phyloP scores from a whole-genome alignment of 2,329 filamentous ascomycete species.

The Colletotrichum sp. region DNA sequence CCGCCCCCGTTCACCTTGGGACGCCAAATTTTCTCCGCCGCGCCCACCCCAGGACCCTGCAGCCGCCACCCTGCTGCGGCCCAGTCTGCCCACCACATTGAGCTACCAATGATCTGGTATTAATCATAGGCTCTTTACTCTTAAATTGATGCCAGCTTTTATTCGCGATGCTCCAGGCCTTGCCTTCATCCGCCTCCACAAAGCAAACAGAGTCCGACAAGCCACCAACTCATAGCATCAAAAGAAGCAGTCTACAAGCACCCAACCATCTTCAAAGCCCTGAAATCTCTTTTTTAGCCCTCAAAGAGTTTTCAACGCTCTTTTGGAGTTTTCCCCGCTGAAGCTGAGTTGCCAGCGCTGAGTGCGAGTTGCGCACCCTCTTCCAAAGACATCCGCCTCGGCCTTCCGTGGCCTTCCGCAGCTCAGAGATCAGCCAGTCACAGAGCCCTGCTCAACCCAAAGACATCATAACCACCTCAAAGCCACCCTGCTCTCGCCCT shows the following conservation, averaged over 20 bases:
- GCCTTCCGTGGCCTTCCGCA: not conserved
- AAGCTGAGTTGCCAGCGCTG: not conserved
- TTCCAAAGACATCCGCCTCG: not conserved
- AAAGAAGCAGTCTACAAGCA: not conserved
- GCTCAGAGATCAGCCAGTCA: not conserved
- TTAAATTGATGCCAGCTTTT: not conserved
- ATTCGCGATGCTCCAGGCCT: not conserved
- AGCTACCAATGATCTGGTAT: not conserved
- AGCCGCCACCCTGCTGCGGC: not conserved
- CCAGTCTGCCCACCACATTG: not conserved
- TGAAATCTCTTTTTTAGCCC: not conserved
- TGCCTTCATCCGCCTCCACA: not conserved
- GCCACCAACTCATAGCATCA: not conserved
- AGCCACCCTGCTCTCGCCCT: not conserved
- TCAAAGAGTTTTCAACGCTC: not conserved
- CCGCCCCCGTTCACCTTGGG: not conserved
- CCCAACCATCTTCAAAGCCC: not conserved
- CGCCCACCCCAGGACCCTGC: not conserved
- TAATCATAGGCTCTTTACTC: not conserved
- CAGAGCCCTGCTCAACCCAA: not conserved
- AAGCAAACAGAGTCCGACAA: not conserved
- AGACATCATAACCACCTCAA: not conserved
- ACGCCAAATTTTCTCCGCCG: not conserved
- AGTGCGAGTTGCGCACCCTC: not conserved
- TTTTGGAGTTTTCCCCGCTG: not conserved